Percentiles rank a stretch among this genome's conserved stretches.
phyloP scores from a whole-genome alignment of 116 monocot species.

The Iris pallida region DNA sequence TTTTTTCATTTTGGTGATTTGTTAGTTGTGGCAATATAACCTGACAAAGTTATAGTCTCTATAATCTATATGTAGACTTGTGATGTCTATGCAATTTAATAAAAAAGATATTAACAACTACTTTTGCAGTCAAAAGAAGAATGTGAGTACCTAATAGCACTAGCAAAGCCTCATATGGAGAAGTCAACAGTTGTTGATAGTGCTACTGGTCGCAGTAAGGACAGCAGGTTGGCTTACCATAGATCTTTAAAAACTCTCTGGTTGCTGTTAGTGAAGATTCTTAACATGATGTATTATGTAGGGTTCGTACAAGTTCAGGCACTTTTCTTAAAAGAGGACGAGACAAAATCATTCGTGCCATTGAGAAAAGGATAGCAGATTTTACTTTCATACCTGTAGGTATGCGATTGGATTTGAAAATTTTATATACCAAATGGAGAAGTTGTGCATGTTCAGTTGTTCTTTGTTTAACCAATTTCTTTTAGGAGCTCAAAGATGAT shows the following conservation, averaged over 20 bases:
- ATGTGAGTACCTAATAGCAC: slow-evolving; percentile 53
- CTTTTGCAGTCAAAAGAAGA: slow-evolving; percentile 50
- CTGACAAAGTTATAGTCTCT: no score
- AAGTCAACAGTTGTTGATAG: slow-evolving; percentile 56
- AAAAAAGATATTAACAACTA: neutral
- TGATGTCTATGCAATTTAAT: neutral
- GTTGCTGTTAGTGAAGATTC: neutral
- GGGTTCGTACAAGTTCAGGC: slow-evolving; percentile 75
- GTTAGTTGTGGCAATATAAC: no score
- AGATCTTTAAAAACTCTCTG: neutral
- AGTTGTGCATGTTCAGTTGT: no score
- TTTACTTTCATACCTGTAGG: slow-evolving; percentile 69
- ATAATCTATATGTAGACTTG: neutral
- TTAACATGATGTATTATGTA: slow-evolving; percentile 14
- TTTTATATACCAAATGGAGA: no score
- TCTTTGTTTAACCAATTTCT: no score
- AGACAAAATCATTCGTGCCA: slow-evolving; percentile 43
- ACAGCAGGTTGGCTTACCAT: slow-evolving; percentile 43
- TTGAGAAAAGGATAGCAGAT: slow-evolving; percentile 77
- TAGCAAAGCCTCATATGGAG: slow-evolving; percentile 56
- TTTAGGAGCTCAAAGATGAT: no score
- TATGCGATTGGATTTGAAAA: slow-evolving; percentile 9
- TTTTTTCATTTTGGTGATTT: no score
- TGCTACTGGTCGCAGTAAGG: slow-evolving; percentile 39
- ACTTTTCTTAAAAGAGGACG: slow-evolving; percentile 69